Evolutionary conservation across 208 protist genomes (phyloP).

Genomic region (Wallacemonas collosoma): DNA sequence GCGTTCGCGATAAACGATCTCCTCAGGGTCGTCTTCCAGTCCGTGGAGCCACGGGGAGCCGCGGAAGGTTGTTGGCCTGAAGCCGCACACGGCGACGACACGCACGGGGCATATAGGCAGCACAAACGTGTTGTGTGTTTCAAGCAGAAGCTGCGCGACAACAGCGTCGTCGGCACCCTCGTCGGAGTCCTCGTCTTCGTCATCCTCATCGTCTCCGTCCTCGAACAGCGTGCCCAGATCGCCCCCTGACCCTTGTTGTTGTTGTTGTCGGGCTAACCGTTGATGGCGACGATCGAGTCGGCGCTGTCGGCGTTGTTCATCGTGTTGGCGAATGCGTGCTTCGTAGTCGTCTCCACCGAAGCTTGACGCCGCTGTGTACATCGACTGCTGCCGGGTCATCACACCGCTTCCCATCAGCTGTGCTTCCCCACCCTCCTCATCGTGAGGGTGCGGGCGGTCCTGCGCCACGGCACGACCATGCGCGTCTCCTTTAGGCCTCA

Average conservation of each 20-base stretch:
- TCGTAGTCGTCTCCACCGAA: conserved; percentile 17
- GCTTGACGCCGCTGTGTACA: conserved; percentile 11
- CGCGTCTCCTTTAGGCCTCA: no score
- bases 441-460: background rate
- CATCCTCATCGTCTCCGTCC: conserved; percentile 1
- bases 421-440: background rate
- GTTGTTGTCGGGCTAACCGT: background rate
- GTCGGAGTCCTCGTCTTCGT: conserved; percentile 4
- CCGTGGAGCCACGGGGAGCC: conserved; percentile 63
- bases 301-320: conserved; percentile 3
- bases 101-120: conserved; percentile 53
- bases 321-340: background rate
- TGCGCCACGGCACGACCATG: no score
- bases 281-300: background rate
- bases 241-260: no score
- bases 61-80: conserved; percentile 34
- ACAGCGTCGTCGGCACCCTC: conserved; percentile 11
- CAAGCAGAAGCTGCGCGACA: conserved; percentile 1
- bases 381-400: conserved; percentile 12
- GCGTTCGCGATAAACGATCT: conserved; percentile 45
- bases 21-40: conserved; percentile 41
- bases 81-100: conserved; percentile 46
- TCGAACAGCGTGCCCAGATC: background rate
- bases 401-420: background rate
- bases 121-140: conserved; percentile 30